Conservation (phyloP, 495 filamentous ascomycete genomes). For the Neurospora sp. region DNA sequence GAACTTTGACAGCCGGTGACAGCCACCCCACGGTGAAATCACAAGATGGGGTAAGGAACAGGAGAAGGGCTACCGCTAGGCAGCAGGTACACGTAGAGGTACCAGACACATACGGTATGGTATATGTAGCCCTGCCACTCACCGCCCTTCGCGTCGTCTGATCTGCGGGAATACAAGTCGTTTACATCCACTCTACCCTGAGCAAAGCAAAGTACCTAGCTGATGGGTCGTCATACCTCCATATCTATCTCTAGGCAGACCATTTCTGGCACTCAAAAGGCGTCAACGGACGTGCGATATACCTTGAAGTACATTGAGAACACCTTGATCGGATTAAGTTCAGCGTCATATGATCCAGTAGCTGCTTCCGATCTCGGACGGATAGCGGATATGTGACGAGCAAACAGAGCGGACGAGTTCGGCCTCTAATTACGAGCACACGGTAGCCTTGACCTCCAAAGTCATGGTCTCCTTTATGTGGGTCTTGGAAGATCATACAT, state of each 20-base stretch:
- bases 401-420: background rate
- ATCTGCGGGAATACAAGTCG: background rate
- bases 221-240: background rate
- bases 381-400: background rate
- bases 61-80: background rate
- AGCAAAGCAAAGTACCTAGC: background rate
- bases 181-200: background rate
- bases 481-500: background rate
- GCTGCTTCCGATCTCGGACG: background rate
- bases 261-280: background rate
- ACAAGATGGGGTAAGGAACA: background rate
- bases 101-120: background rate
- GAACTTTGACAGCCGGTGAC: background rate
- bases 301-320: background rate
- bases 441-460: background rate
- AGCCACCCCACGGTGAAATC: background rate
- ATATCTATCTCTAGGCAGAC: no score
- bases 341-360: background rate
- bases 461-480: background rate
- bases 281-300: background rate
- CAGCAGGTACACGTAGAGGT: background rate
- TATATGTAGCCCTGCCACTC: background rate
- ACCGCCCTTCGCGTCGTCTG: background rate
- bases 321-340: background rate
- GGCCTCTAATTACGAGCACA: background rate